Conservation (phyloP, 148 eudicot species). For the Tetragonia tetragonoides region DNA sequence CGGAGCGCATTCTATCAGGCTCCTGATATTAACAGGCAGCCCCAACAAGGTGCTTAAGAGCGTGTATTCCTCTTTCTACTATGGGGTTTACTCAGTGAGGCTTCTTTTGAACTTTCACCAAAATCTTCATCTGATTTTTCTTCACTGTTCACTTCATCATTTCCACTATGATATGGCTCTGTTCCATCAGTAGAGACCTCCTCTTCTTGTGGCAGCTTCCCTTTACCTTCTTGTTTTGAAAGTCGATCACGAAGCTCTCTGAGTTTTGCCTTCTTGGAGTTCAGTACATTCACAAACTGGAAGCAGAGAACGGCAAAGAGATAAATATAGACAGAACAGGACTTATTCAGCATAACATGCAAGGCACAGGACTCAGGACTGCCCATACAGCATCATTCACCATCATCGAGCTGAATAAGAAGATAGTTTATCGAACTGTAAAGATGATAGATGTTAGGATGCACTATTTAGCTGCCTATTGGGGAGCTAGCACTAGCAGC, state of each 20-base stretch:
- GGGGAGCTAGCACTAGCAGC: too few species aligned
- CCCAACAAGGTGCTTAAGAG: neutral
- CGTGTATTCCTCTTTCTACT: slow-evolving; percentile 48
- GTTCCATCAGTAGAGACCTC: slow-evolving; percentile 73
- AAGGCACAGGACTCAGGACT: neutral
- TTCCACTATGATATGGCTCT: slow-evolving; percentile 46
- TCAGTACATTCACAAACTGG: slow-evolving; percentile 80
- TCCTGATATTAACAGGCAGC: neutral
- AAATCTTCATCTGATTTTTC: slow-evolving; percentile 28
- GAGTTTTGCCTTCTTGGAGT: slow-evolving; percentile 87
- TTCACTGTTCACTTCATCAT: slow-evolving; percentile 38
- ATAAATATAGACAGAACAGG: neutral
- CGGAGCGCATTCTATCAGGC: neutral
- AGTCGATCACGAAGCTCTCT: slow-evolving; percentile 73
- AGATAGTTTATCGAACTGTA: neutral
- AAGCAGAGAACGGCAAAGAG: slow-evolving; percentile 13
- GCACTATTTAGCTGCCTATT: neutral
- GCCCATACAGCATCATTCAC: neutral
- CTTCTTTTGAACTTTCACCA: slow-evolving; percentile 41
- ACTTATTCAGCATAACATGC: neutral
- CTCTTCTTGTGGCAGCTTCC: slow-evolving; percentile 47
- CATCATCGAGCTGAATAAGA: neutral
- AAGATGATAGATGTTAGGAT: neutral
- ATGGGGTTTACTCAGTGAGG: slow-evolving; percentile 31
- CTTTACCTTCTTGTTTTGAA: slow-evolving; percentile 38